Base-by-base conservation (phyloP, 208 protist genomes). In the Trypanosoma congolense region DNA sequence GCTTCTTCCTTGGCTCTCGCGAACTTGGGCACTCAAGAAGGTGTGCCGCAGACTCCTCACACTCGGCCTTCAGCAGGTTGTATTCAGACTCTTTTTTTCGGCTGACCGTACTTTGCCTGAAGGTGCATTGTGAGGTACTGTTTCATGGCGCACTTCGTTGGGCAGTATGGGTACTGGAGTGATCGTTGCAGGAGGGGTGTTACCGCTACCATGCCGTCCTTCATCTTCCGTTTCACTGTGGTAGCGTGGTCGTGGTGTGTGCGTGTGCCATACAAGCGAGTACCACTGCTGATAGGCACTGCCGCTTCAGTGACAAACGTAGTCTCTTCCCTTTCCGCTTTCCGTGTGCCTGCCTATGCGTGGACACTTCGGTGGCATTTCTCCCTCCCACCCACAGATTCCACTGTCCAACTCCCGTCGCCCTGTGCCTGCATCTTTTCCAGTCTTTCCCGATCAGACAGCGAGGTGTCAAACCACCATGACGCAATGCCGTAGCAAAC, bases 221-320 rank as follows among this genome's bases (percentile, higher is more conserved):
- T 22, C 0, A 31, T 12, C 1, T 33, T 26, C 1, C 26, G 25
- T 31, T 33, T 51, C 46, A 51, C 46, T 33, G 10, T 18, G 8
- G 43, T 19, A 22, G 43, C 43, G 10, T 47, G 8, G 12, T 51
- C 26, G 46, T 51, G 46, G 46, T 24, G 19, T 51, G 24, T 24
- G 19, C 46, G 46, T 31, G 22, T 51, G 46, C 46, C 46, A 51
- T 21, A 51, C 46, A 4, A 51, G 46, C n/a, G 46, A 51, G 46
- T n/a, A 51, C 14, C 26, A 16, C 46, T n/a, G 19, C 14, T 35
- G 5, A 24, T 31, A 31, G 5, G 10, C 26, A 26, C 26, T 51
- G n/a, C 26, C 9, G 21, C 22, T 26, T 51, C 25, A 6, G 10
- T 10, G 19, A 18, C 46, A 51, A 6, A 51, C 46, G n/a, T 35